Base-by-base conservation (phyloP, 2,329 filamentous ascomycete species). In the Venturia oleaginea region DNA sequence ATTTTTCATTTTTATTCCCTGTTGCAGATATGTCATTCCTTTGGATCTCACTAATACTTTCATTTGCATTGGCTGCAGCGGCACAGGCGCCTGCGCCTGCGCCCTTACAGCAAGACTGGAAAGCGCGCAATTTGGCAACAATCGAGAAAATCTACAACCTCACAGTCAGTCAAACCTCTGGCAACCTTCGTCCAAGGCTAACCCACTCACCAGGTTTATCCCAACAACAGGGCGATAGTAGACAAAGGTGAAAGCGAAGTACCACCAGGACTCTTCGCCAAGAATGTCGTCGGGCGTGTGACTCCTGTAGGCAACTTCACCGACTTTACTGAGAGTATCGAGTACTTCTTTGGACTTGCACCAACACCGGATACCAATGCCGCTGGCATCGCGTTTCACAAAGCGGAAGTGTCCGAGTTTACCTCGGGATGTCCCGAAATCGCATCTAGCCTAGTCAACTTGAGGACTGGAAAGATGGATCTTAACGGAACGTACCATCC, bases 281-380 rank as follows among this genome's bases (percentile, higher is more conserved):
- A 71, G 7, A 68, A 77, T 19, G 76, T 76, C 8, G 72, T 69
- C 8, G 78, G 78, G 19, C 71, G 77, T 2, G 73, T 79, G 64
- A 71, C 74, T 10, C 77, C 78, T 2, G 69, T 79, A 13, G 78
- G 78, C 65, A 74, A 77, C 55, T 79, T 79, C 67, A 70, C 69
- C 17, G 74, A 74, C 13, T 78, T 78, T 63, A 71, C 76, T 46
- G 74, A 78, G 59, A 76, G 74, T 22, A 76, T 77, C 63, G 77
- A 79, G 69, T 78, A 78, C 68, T 79, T 80, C 68, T 79, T 79
- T 65, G 76, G 75, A 7, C 70, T 79, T 7, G 72, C 78, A 2
- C 75, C 76, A 0, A 60, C 73, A 10, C 51, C 51, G 17, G 60
- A 67, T 13, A 67, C 67, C 57, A 64, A 61, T 17, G 71, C 72